Evolutionary conservation across 441 rosid species (phyloP), one percentile per base, ranked within the genome.

Genomic region (Euphorbia celastroides): DNA sequence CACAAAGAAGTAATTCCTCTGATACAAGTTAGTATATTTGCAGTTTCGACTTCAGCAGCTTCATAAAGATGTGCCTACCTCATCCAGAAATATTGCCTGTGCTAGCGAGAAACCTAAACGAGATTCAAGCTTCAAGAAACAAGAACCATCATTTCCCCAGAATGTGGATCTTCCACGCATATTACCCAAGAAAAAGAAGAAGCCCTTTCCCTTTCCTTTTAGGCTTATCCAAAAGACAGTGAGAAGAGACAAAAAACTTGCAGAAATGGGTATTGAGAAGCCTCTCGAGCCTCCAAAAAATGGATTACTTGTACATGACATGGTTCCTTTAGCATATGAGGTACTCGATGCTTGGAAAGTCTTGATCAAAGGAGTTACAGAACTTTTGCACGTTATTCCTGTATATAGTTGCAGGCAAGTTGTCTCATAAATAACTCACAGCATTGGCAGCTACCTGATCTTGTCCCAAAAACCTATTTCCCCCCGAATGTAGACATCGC

Each of bases 271-370:
- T 12, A 79, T 90, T 41, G 96, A 93, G 76, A 86, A 84, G 81
- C 90, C 82, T 31, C 82, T 93, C 65, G 78, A 87, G 71, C 96
- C 94, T 79, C 97, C 98, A 5, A 81, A 88, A 73, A 88, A 90
- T 63, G 97, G 97, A 26, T 58, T 93, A 64, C 86, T 93, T 67
- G 94, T 88, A 32, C 88, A 96, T 14, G 73, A 74, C 66, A 80
- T 93, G 80, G 74, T 87, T 74, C 96, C 89, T n/a, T 82, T 86
- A 64, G 98, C 96, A 38, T 69, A 82, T 62, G 90, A 86, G 70
- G 81, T 88, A 31, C 77, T 93, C 46, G 83, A 87, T 73, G 84
- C 89, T 48, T 93, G 97, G 98, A 88, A 87, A 77, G 42, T 81
- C 73, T 76, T 93, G 78, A 93, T 87, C 32, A 84, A 79, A 72